Conservation (phyloP, 257 asterid genomes). For the Nicotiana tomentosiformis region DNA sequence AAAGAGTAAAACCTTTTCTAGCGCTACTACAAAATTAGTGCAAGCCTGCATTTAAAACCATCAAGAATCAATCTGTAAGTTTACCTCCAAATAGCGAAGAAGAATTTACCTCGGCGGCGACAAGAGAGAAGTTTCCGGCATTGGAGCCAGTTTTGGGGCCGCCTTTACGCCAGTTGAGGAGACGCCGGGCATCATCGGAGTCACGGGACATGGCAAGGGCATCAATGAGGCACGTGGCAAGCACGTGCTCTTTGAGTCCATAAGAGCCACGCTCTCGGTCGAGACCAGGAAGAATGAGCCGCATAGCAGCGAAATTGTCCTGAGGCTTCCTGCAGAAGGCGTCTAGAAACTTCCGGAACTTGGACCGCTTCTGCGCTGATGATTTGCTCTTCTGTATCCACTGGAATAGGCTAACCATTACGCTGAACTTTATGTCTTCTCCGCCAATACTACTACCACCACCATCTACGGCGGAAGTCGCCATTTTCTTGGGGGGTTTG, state of each 20-base stretch:
- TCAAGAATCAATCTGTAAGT: not conserved
- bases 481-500: not conserved
- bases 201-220: conserved; percentile 93
- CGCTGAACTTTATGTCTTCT: conserved; percentile 65
- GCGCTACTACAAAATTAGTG: not conserved
- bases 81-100: not conserved
- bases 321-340: conserved; percentile 59
- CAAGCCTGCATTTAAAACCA: not conserved
- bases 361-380: conserved; percentile 55
- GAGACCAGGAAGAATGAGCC: conserved; percentile 73
- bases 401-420: conserved; percentile 70
- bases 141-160: conserved; percentile 68
- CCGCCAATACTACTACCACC: conserved; percentile 17
- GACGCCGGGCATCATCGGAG: conserved; percentile 74
- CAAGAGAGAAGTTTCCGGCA: conserved; percentile 78
- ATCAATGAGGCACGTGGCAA: conserved; percentile 83
- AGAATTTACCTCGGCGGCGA: conserved; percentile 63
- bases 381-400: conserved; percentile 89
- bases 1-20: not conserved
- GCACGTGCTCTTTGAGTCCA: conserved; percentile 89
- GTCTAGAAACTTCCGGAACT: conserved; percentile 89
- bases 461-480: conserved; percentile 7
- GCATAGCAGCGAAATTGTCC: conserved; percentile 77
- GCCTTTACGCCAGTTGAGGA: conserved; percentile 93
- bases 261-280: conserved; percentile 93